phyloP scores from a whole-genome alignment of 495 filamentous ascomycete species.

The Daldinia vernicosa region DNA sequence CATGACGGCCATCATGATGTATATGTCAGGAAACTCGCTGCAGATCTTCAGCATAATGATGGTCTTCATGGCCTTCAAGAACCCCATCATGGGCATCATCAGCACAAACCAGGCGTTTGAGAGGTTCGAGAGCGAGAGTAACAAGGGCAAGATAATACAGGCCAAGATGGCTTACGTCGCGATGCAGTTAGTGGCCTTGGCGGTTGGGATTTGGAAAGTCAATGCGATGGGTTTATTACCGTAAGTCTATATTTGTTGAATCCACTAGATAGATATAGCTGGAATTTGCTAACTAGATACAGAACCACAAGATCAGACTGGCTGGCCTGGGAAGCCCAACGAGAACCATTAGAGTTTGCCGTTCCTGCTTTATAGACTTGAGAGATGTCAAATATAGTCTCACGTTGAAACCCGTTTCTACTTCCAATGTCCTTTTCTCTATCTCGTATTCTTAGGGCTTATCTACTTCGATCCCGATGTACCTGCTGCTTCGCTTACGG shows the following conservation, averaged over 20 bases:
- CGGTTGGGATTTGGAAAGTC: constrained; percentile 93
- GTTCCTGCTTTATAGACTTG: constrained; percentile 61
- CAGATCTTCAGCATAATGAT: constrained; percentile 99
- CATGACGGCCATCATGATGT: constrained; percentile 99
- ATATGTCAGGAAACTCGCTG: constrained; percentile 98
- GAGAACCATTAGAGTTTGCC: constrained; percentile 78
- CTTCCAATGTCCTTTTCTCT: neutral
- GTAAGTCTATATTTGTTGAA: constrained; percentile 59
- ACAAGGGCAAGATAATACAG: constrained; percentile 70
- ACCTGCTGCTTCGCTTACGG: constrained; percentile 21
- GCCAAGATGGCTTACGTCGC: constrained; percentile 87
- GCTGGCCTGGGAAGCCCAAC: constrained; percentile 90
- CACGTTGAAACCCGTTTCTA: neutral
- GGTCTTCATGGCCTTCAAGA: constrained; percentile 99
- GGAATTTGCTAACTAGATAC: constrained; percentile 42
- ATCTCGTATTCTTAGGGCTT: neutral
- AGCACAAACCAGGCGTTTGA: constrained; percentile 81
- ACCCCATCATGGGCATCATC: constrained; percentile 85
- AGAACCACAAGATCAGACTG: constrained; percentile 95
- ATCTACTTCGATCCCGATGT: constrained; percentile 29
- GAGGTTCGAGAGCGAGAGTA: constrained; percentile 87
- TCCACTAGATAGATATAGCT: neutral
- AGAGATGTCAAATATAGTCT: constrained; percentile 3
- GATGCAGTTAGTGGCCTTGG: constrained; percentile 85
- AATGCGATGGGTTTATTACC: constrained; percentile 96